phyloP scores from a whole-genome alignment of 371 early-diverging fungal species.

The Encephalitozoon cuniculi region DNA sequence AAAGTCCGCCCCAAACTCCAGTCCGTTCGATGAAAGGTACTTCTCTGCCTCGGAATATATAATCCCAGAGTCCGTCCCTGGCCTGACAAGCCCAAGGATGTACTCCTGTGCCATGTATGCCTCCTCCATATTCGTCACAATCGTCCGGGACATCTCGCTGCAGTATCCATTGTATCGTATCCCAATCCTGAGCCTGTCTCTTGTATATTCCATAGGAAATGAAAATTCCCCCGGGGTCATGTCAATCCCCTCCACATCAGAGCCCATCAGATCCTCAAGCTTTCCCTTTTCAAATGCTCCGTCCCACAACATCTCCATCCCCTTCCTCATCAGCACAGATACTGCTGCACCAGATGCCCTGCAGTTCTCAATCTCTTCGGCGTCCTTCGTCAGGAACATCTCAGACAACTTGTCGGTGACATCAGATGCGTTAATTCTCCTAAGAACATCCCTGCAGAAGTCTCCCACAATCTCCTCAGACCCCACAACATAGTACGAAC shows the following conservation, averaged over 20 bases:
- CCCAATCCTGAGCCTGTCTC: slow-evolving; percentile 43
- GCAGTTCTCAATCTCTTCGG: slow-evolving; percentile 35
- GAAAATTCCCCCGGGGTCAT: slow-evolving; percentile 26
- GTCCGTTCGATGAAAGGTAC: slow-evolving; percentile 18
- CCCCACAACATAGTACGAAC: slow-evolving; percentile 32
- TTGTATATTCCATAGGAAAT: slow-evolving; percentile 23
- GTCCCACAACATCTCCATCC: slow-evolving; percentile 40
- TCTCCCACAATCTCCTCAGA: slow-evolving; percentile 41
- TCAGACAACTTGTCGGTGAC: slow-evolving; percentile 27
- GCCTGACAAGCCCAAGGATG: slow-evolving; percentile 11
- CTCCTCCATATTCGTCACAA: slow-evolving; percentile 45
- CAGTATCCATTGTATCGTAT: slow-evolving; percentile 59
- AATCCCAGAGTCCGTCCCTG: slow-evolving; percentile 9
- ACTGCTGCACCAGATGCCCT: slow-evolving; percentile 38
- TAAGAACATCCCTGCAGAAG: slow-evolving; percentile 38
- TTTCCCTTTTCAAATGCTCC: slow-evolving; percentile 16
- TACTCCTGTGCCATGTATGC: slow-evolving; percentile 43
- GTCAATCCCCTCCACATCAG: slow-evolving; percentile 36
- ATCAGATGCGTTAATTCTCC: slow-evolving; percentile 29
- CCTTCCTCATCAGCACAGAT: slow-evolving; percentile 26
- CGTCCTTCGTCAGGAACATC: slow-evolving; percentile 49
- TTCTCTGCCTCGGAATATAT: slow-evolving; percentile 6
- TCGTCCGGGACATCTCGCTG: slow-evolving; percentile 53
- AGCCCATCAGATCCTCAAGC: slow-evolving; percentile 28
- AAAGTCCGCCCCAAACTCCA: slow-evolving; percentile 2